Evolutionary conservation across 805 yeast genomes (phyloP).

Genomic region (Clavispora phyllophila): DNA sequence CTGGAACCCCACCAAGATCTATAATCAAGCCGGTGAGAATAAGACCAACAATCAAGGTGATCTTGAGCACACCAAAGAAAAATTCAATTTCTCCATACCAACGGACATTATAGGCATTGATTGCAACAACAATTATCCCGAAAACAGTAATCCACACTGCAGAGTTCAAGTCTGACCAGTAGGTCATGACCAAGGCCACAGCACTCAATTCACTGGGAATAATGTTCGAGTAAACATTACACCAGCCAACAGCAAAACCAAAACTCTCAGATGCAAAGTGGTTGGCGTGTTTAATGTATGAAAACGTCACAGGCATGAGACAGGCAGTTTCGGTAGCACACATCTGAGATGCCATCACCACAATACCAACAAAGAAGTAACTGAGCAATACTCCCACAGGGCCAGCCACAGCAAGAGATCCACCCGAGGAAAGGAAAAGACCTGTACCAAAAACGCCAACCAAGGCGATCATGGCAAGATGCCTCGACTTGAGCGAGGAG

Average conservation of each 20-base stretch:
- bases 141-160: slow-evolving; percentile 22
- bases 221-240: slow-evolving; percentile 27
- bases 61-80: slow-evolving; percentile 21
- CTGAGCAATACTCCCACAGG: slow-evolving; percentile 20
- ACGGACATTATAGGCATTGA: slow-evolving; percentile 30
- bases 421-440: slow-evolving; percentile 51
- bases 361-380: slow-evolving; percentile 23
- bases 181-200: slow-evolving; percentile 20
- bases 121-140: slow-evolving; percentile 16
- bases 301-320: slow-evolving; percentile 35
- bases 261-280: slow-evolving; percentile 40
- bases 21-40: slow-evolving; percentile 1
- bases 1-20: slow-evolving; percentile 11
- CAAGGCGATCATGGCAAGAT: slow-evolving; percentile 6
- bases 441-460: slow-evolving; percentile 43
- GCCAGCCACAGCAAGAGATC: slow-evolving; percentile 45
- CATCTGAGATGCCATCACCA: slow-evolving; percentile 35
- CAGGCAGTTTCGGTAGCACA: slow-evolving; percentile 35
- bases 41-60: slow-evolving; percentile 18
- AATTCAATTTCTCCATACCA: slow-evolving; percentile 29
- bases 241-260: slow-evolving; percentile 46
- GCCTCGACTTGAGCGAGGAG: slow-evolving; percentile 1
- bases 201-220: slow-evolving; percentile 39
- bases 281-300: slow-evolving; percentile 31
- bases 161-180: slow-evolving; percentile 22